Evolutionary conservation across 495 filamentous ascomycete genomes (phyloP).

Genomic region (Penicillium tannophilum): DNA sequence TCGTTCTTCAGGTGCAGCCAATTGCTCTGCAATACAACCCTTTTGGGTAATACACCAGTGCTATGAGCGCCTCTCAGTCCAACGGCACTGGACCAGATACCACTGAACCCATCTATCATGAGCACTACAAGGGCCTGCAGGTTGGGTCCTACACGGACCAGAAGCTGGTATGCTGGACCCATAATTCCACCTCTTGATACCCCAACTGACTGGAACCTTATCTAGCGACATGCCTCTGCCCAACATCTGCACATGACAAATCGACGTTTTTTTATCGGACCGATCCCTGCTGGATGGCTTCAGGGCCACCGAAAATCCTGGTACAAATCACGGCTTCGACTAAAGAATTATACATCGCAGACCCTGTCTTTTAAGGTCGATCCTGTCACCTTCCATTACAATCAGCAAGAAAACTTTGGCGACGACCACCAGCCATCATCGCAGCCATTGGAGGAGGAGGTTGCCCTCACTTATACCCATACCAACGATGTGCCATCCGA

Average conservation of each 20-base stretch:
- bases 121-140: constrained; percentile 39
- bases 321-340: constrained; percentile 57
- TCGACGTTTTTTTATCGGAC: constrained; percentile 67
- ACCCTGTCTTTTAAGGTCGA: constrained; percentile 56
- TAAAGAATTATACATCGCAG: constrained; percentile 60
- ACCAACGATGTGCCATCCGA: constrained; percentile 14
- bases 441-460: constrained; percentile 16
- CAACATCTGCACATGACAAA: constrained; percentile 65
- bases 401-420: constrained; percentile 30
- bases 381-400: constrained; percentile 41
- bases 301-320: constrained; percentile 65
- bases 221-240: constrained; percentile 62
- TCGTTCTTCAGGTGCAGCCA: constrained; percentile 12
- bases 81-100: constrained; percentile 23
- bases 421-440: constrained; percentile 40
- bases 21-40: not conserved
- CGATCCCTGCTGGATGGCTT: constrained; percentile 69
- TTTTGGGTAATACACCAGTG: constrained; percentile 19
- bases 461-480: constrained; percentile 25
- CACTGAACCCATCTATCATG: constrained; percentile 21
- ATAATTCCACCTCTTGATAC: constrained; percentile 7
- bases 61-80: constrained; percentile 33
- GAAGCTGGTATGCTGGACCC: constrained; percentile 49
- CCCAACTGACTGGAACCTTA: constrained; percentile 13
- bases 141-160: constrained; percentile 55